phyloP scores from a whole-genome alignment of 768 basidiomycete genomes.

The Phlebiopsis gigantea region DNA sequence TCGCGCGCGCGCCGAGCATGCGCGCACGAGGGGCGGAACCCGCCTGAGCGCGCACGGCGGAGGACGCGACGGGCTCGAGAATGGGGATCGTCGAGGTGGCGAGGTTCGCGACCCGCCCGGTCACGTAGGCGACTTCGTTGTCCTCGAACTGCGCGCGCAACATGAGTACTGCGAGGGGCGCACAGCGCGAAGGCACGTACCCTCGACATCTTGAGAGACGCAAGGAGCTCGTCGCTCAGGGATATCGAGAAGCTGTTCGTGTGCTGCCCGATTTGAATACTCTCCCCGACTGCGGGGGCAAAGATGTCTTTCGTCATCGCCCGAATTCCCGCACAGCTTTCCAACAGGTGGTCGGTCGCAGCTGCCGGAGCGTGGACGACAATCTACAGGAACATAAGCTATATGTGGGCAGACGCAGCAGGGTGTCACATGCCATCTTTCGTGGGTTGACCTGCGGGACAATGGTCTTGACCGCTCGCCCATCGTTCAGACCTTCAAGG shows the following conservation, averaged over 20 bases:
- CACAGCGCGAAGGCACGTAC: conserved; percentile 39
- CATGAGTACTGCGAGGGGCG: neutral
- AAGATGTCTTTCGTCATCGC: conserved; percentile 92
- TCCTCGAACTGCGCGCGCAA: conserved; percentile 76
- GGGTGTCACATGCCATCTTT: conserved; percentile 69
- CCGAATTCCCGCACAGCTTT: conserved; percentile 77
- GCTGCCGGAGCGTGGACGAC: conserved; percentile 73
- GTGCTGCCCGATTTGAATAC: conserved; percentile 89
- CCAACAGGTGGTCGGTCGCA: conserved; percentile 68
- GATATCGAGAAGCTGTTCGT: conserved; percentile 93
- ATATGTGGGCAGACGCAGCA: too few relatives aligned
- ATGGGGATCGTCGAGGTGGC: conserved; percentile 86
- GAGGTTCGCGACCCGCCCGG: conserved; percentile 80
- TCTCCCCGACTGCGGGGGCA: conserved; percentile 71
- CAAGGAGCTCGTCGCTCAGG: conserved; percentile 83
- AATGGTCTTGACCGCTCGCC: conserved; percentile 94
- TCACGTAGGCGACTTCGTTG: conserved; percentile 91
- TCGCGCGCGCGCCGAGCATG: conserved; percentile 60
- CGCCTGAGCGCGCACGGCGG: neutral
- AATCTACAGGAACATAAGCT: conserved; percentile 47
- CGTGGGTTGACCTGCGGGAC: conserved; percentile 95
- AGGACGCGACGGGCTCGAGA: conserved; percentile 58
- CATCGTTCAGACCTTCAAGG: conserved; percentile 95
- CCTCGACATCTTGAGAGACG: conserved; percentile 77
- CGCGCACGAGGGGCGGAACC: conserved; percentile 29